Percentiles rank a stretch among this genome's conserved stretches.
Conservation (phyloP, 176 grass and related monocot species). For the Oryza rufipogon region DNA sequence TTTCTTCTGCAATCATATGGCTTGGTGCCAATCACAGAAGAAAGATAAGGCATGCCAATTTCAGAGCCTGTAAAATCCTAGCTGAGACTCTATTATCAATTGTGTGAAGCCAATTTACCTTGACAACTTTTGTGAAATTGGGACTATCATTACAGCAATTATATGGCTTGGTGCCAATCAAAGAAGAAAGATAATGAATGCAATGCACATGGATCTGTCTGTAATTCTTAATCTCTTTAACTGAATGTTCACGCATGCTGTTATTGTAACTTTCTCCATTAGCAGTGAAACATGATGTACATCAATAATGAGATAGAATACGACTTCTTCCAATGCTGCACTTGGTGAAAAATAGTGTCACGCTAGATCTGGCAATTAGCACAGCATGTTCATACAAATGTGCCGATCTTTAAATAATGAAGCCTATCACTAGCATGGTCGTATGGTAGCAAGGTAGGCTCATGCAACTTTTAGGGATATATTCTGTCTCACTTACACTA, state of each 20-base stretch:
- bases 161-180: background rate
- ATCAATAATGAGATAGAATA: background rate
- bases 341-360: background rate
- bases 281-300: background rate
- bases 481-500: background rate
- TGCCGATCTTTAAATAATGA: slow-evolving; percentile 27
- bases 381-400: slow-evolving; percentile 1
- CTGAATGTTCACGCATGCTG: background rate
- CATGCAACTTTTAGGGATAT: background rate
- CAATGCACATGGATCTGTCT: background rate
- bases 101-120: background rate
- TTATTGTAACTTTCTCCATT: background rate
- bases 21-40: too few relatives aligned
- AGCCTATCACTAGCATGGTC: slow-evolving; percentile 5
- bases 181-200: background rate
- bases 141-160: background rate
- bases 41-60: too few relatives aligned
- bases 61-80: background rate
- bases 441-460: slow-evolving; percentile 17
- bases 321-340: slow-evolving; percentile 14
- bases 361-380: slow-evolving; percentile 2
- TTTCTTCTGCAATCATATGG: background rate
- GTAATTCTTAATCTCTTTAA: background rate
- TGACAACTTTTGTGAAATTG: background rate
- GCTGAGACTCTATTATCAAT: background rate